Evolutionary conservation across 371 early-diverging fungal species (phyloP), one percentile per base, ranked within the genome.

Genomic region (Sporodiniella umbellata): DNA sequence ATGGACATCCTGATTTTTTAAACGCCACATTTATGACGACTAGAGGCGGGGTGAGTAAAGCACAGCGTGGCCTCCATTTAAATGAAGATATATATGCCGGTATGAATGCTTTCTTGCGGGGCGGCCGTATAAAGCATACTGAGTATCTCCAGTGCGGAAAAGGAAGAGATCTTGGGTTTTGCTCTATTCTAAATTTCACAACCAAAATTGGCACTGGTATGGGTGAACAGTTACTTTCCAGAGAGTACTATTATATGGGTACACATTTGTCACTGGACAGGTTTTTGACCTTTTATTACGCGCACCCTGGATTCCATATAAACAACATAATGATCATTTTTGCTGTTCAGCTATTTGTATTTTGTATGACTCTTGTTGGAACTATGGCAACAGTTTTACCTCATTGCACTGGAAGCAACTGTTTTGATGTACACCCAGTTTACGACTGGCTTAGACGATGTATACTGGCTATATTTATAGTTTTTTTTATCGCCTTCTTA

Each of bases 41-140:
- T 0, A 83, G 93, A 17, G 93, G 92, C 33, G 92, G 86, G 30
- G 85, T 93, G 18, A 86, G 88, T 47, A 94, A 94, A 68, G 95
- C 90, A 14, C 94, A 93, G 55, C 88, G 90, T 55, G 93, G 92
- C 8, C 72, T 94, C 33, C 92, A 92, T 62, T 76, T 94, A 40
- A 94, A 93, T 58, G 95, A 94, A 64, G 95, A 94, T 66, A 93
- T 94, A 51, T 93, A 88, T 60, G 93, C 93, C 12, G 94, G 95
- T 40, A 92, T 94, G 90, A 91, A 82, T 54, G 91, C 93, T 11
- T 73, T 92, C 44, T 70, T 75, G 44, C 78, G 94, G 8, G 94
- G 94, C 38, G 93, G 93, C 0, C 72, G 87, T n/a, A 93, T 93
- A 75, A 92, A 89, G 60, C 94, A 93, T 63, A 83, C 89, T 3